Base-by-base conservation (phyloP, 2,329 filamentous ascomycete species). In the Venturia effusa region DNA sequence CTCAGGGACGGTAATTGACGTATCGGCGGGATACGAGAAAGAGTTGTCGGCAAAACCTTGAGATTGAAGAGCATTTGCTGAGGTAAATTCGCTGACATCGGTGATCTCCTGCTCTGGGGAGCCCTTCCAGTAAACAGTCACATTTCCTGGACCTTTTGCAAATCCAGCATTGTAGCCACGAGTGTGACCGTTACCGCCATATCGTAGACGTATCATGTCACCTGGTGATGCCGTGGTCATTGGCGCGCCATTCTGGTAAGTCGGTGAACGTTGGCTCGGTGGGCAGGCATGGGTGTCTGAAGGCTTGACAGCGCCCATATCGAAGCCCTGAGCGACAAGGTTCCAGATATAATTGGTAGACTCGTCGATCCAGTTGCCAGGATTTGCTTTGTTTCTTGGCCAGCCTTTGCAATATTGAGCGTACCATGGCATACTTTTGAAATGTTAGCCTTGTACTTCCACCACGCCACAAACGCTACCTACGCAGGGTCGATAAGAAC, bases 171-270 rank as follows among this genome's bases (percentile, higher is more conserved):
- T 70, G 22, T 64, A 61, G 8, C 70, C 70, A n/a, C 70, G 68
- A 0, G 65, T 64, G 55, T 71, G 69, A 4, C 70, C 70, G 19
- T 71, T 71, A 22, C 70, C 70, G 13, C 70, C 70, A 22, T 69
- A 71, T 68, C 70, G 68, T 27, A 71, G 66, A 27, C 67, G 68
- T 37, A 71, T 68, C 1, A 39, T 62, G 1, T 62, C 61, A 3
- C 69, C 69, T 1, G 69, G 65, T 6, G 30, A 60, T 1, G 68
- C 64, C 0, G 64, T 68, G 0, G 67, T 67, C 68, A 70, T 71
- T 1, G 65, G 67, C 3, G 69, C 69, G 2, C 68, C 68, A 17
- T 64, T 64, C 2, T 61, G 17, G 43, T 64, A 62, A 59, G 59
- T 71, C 64, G 17, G 63, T 61, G 11, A 65, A 65, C 13, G 54